These are phyloP conservation scores for Discostella stelligeroides DNA, from an alignment of 108 stramenopile species.

Conservation along the genomic window DNA sequence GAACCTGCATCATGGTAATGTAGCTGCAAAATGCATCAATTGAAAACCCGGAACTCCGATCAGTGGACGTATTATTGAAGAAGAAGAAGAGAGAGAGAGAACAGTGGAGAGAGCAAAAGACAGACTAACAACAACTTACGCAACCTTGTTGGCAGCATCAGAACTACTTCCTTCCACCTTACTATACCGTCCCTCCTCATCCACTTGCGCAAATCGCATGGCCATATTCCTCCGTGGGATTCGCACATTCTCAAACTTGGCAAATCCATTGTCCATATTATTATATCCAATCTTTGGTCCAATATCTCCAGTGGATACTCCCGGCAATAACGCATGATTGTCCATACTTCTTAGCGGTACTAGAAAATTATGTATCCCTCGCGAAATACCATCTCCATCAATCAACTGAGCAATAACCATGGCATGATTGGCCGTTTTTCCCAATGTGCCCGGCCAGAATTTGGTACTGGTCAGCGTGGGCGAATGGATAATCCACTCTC, in stretches of 20 bases:
- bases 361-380: slow-evolving; percentile 95
- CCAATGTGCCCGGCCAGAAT: slow-evolving; percentile 97
- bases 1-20: slow-evolving; percentile 98
- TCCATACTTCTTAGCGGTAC: slow-evolving; percentile 89
- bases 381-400: slow-evolving; percentile 77
- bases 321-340: slow-evolving; percentile 78
- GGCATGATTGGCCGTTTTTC: slow-evolving; percentile 93
- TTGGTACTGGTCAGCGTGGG: slow-evolving; percentile 90
- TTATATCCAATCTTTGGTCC: slow-evolving; percentile 96
- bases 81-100: neutral
- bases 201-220: slow-evolving; percentile 84
- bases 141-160: slow-evolving; percentile 80
- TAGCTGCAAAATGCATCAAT: slow-evolving; percentile 42
- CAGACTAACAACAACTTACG: slow-evolving; percentile 32
- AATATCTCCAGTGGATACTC: slow-evolving; percentile 93
- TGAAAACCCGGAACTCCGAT: neutral
- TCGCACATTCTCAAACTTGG: slow-evolving; percentile 75
- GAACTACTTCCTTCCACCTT: slow-evolving; percentile 50
- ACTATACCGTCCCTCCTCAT: slow-evolving; percentile 67
- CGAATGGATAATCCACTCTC: slow-evolving; percentile 83
- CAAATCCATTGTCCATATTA: slow-evolving; percentile 97
- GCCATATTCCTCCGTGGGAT: slow-evolving; percentile 95
- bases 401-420: slow-evolving; percentile 97
- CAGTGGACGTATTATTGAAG: slow-evolving; percentile 1
- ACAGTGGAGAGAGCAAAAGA: neutral